Evolutionary conservation across 257 asterid species (phyloP).

Genomic region (Prunella vulgaris): DNA sequence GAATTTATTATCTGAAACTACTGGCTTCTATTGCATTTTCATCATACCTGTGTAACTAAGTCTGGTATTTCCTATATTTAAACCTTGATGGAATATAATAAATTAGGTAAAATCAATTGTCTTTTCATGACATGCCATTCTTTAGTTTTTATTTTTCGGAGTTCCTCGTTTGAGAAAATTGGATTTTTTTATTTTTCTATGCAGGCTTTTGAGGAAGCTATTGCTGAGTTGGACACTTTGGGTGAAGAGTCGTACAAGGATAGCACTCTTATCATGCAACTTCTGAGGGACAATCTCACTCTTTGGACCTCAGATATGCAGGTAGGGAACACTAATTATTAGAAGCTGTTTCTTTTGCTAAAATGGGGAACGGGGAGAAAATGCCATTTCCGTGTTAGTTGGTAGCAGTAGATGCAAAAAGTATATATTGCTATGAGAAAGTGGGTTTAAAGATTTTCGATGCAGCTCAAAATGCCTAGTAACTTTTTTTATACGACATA

Average conservation of each 20-base stretch:
- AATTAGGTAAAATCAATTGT: not conserved
- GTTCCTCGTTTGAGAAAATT: not conserved
- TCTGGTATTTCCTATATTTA: not conserved
- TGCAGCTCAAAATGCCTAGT: constrained; percentile 1
- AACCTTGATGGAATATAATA: not conserved
- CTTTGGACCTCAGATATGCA: constrained; percentile 80
- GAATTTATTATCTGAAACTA: not conserved
- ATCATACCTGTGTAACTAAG: not conserved
- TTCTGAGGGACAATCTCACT: constrained; percentile 72
- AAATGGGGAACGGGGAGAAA: not conserved
- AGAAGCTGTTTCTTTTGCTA: not conserved
- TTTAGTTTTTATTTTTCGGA: not conserved
- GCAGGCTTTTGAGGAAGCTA: constrained; percentile 77
- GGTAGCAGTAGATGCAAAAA: not conserved
- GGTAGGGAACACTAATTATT: constrained; percentile 28
- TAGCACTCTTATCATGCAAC: constrained; percentile 72
- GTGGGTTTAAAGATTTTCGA: not conserved
- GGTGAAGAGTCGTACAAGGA: constrained; percentile 77
- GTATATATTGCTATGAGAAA: not conserved
- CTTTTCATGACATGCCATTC: constrained; percentile 8
- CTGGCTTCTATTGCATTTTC: not conserved
- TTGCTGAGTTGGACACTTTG: constrained; percentile 66
- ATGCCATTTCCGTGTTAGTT: not conserved
- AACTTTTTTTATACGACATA: not conserved
- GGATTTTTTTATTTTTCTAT: not conserved